phyloP scores from a whole-genome alignment of 495 filamentous ascomycete genomes.

The Rusavskia elegans region DNA sequence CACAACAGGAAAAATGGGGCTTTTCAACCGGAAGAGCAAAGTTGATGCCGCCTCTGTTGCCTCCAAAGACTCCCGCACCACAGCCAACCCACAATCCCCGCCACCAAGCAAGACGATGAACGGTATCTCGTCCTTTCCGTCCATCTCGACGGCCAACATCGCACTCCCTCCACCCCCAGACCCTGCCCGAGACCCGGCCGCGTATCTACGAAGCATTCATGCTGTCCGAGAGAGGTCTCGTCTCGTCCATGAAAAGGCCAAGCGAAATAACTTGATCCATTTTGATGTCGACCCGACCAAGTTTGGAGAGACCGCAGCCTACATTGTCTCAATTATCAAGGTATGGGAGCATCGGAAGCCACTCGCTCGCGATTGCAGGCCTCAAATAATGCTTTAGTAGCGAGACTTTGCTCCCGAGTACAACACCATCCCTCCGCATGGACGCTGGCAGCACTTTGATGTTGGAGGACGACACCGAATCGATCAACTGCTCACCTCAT shows the following conservation, averaged over 20 bases:
- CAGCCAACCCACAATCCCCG: conserved; percentile 38
- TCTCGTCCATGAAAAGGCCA: conserved; percentile 61
- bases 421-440: conserved; percentile 57
- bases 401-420: conserved; percentile 82
- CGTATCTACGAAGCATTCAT: conserved; percentile 80
- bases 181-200: conserved; percentile 78
- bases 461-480: conserved; percentile 51
- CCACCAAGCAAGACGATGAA: conserved; percentile 14
- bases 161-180: conserved; percentile 76
- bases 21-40: conserved; percentile 49
- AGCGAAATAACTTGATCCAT: conserved; percentile 64
- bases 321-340: conserved; percentile 94
- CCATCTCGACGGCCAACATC: conserved; percentile 40
- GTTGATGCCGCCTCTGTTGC: conserved; percentile 33
- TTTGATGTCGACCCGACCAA: conserved; percentile 86
- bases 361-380: background rate
- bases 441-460: conserved; percentile 59
- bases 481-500: conserved; percentile 47
- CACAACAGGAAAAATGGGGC: conserved; percentile 30
- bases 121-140: conserved; percentile 12
- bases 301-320: conserved; percentile 76
- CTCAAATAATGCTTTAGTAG: conserved; percentile 28
- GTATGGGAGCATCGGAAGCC: conserved; percentile 25
- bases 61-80: conserved; percentile 33
- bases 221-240: conserved; percentile 68